Evolutionary conservation across 768 basidiomycete species (phyloP), one percentile per base, ranked within the genome.

Genomic region (Amanita rubescens): DNA sequence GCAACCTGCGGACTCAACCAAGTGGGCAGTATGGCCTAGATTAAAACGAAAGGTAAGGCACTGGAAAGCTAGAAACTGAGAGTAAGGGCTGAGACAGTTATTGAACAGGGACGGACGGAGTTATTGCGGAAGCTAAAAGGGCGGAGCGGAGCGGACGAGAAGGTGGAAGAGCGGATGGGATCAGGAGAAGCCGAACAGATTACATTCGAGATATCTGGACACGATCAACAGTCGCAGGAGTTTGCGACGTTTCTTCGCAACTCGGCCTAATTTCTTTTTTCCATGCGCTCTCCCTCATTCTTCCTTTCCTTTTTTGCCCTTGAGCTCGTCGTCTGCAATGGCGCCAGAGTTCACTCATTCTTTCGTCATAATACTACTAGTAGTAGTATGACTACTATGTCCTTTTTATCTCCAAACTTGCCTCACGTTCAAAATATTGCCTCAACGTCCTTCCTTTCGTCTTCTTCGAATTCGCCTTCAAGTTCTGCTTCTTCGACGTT

Each of bases 161-260:
- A 73, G 11, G 68, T 82, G 41, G 55, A 42, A 2, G 61, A 53
- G 15, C 66, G 68, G 58, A 63, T 85, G 14, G 69, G 72, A 19
- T 57, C 55, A 24, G 73, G 74, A 7, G 66, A 62, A 20, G 64
- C 83, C n/a, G 64, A 65, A 51, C 77, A 80, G 48, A 64, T 82
- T 25, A 73, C 71, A 30, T 59, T 78, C 30, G 67, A 73, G 50
- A 60, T 78, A 11, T 61, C 57, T 33, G 39, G 27, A 14, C 47
- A 54, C 19, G 45, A 53, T 41, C 37, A 58, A 42, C 15, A 30
- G 35, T 34, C 55, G 54, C 42, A 53, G 44, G 45, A 38, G 10
- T 43, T 53, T 34, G 47, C 51, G 15, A 14, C 22, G 14, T 38
- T 33, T 19, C 49, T 59, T 15, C 25, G n/a, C n/a, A 30, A n/a